A percentile compares a stretch with the other conserved stretches of the same genome.
Conservation (phyloP, 148 eudicot genomes). For the Beta vulgaris region DNA sequence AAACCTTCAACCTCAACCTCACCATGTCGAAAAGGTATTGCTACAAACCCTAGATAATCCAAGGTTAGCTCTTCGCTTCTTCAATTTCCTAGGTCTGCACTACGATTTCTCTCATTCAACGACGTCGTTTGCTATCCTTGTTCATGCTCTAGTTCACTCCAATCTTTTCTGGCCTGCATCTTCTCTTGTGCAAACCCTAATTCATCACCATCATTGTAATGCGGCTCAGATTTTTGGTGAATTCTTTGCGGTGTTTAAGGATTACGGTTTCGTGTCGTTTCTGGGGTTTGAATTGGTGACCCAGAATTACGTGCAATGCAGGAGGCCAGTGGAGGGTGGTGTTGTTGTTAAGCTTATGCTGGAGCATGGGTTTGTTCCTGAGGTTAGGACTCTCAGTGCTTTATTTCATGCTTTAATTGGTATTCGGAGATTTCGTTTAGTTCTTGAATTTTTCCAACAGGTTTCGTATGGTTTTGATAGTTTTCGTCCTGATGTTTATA, state of each 20-base stretch:
- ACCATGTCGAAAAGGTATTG: constrained; percentile 50
- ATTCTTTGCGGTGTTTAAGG: constrained; percentile 30
- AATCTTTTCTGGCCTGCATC: constrained; percentile 69
- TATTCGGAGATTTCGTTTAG: constrained; percentile 45
- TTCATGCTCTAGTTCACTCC: constrained; percentile 46
- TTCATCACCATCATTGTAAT: constrained; percentile 25
- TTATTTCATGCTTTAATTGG: constrained; percentile 61
- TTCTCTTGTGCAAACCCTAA: constrained; percentile 55
- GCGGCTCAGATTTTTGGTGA: constrained; percentile 34
- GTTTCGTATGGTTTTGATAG: constrained; percentile 18
- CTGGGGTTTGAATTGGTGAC: constrained; percentile 66
- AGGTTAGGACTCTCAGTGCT: constrained; percentile 69
- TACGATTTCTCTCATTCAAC: constrained; percentile 57
- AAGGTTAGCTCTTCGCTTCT: constrained; percentile 69
- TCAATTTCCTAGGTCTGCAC: constrained; percentile 84
- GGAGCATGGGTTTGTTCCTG: constrained; percentile 41
- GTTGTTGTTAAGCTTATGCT: constrained; percentile 43
- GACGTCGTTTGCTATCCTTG: constrained; percentile 59
- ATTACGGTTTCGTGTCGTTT: constrained; percentile 27
- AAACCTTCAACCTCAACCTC: constrained; percentile 20
- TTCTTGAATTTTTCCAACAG: constrained; percentile 45
- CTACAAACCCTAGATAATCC: constrained; percentile 47
- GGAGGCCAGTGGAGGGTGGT: constrained; percentile 43
- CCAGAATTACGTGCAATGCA: constrained; percentile 47
- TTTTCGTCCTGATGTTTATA: constrained; percentile 52